Base-by-base conservation (phyloP, 2,329 filamentous ascomycete species). In the Blastomyces parvus region DNA sequence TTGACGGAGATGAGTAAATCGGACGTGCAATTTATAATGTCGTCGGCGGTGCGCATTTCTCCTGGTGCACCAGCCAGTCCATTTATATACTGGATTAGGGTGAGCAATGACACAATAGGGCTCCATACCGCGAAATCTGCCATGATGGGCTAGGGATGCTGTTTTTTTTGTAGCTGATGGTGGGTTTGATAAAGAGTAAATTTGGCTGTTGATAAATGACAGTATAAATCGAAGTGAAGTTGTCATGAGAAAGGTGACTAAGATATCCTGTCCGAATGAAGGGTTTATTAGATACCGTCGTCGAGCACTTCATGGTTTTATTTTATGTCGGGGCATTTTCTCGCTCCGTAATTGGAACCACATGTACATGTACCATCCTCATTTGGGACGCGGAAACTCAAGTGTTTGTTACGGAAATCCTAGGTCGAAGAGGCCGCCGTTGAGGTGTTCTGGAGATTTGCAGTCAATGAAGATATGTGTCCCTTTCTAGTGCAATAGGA, bases 41-140 rank as follows among this genome's bases (percentile, higher is more conserved):
- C 50, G 9, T 55, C 25, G 5, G 19, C 22, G n/a, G 44, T 42
- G n/a, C 38, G 33, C 40, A 61, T 61, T 27, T 61, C 59, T 30
- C 44, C 38, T 13, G n/a, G 48, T 14, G 59, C 59, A n/a, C 44
- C 50, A 33, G 22, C 22, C 0, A 61, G 6, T 7, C 27, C 46
- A 22, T 52, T 52, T 40, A 25, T 42, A 53, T 61, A 61, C n/a
- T 61, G 33, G 46, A 61, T 44, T 11, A 61, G 30, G 30, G 30
- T 36, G 9, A 61, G 46, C 25, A 53, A 52, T n/a, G 46, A 52
- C 33, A 42, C 46, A 19, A 53, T 27, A 17, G 58, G 42, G 25
- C 58, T 30, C 58, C 40, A 59, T 7, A 59, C 19, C 19, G 44
- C 58, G 27, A 59, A 59, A 7, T 48, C 44, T 30, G 42, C 4